Base-by-base conservation (phyloP, 257 asterid genomes). In the Nicotiana noctiflora region DNA sequence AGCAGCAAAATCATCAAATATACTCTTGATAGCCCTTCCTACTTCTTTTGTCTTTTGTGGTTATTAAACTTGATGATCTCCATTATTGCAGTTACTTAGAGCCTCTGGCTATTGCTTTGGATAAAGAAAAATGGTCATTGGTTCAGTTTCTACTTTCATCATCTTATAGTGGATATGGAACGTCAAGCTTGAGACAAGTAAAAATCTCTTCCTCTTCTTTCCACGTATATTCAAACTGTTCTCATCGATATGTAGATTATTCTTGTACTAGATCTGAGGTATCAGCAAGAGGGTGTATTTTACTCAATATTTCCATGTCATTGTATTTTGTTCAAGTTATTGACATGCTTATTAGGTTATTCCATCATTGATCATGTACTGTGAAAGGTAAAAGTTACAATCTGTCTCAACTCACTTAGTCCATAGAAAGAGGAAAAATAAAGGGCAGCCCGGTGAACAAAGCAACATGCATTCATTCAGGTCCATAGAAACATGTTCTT, bases 111-210 rank as follows among this genome's bases (percentile, higher is more conserved):
- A 88, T 89, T 83, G 97, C 97, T 75, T 81, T 96, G 88, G 98
- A 94, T 78, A 94, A 87, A 87, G 99, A 96, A 91, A 91, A 79
- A 65, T 94, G 99, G 98, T 96, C 99, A 7, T 81, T 96, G 63
- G 98, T 94, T 77, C 99, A 96, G 77, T 93, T 96, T 87, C 95
- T 96, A 18, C 88, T 94, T 82, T 90, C 99, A 4, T 96, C 99
- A 59, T 96, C 98, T 2, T 96, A 94, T 82, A 90, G 90, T 84
- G 99, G 98, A 84, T 96, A 93, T 40, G 98, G 98, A 84, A 81
- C 89, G 84, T 96, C 99, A 81, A 96, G 99, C 87, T 89, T 96
- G 90, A 92, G 93, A 89, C 92, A 91, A 85, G 99, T 96, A 92
- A 91, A 23, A 65, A 46, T 74, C 23, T 74, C 19, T 74, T 8